Evolutionary conservation across 2,329 filamentous ascomycete genomes (phyloP).

Genomic region (Fusarium sp.): DNA sequence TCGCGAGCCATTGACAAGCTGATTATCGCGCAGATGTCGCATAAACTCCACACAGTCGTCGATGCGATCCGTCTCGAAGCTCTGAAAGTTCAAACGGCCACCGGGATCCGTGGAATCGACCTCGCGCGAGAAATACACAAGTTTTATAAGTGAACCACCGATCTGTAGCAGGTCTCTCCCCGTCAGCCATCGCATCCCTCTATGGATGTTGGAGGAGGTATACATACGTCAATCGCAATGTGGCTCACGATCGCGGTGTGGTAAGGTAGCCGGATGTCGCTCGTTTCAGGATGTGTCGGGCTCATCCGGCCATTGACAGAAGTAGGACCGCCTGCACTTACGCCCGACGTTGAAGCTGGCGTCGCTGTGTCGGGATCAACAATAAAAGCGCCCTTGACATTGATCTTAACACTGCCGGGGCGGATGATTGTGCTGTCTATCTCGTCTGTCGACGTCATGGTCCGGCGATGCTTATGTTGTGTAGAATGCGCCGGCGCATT

Average conservation of each 20-base stretch:
- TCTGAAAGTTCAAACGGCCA: conserved; percentile 93
- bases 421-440: conserved; percentile 72
- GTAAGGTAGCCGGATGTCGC: conserved; percentile 95
- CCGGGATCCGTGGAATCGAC: conserved; percentile 82
- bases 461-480: conserved; percentile 46
- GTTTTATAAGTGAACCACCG: conserved; percentile 93
- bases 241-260: conserved; percentile 96
- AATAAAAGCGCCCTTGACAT: conserved; percentile 96
- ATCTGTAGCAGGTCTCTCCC: conserved; percentile 69
- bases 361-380: conserved; percentile 81
- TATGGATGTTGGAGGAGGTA: conserved; percentile 23
- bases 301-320: conserved; percentile 60
- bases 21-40: conserved; percentile 84
- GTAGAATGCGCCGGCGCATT: conserved; percentile 26
- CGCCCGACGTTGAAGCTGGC: conserved; percentile 57
- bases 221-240: conserved; percentile 91
- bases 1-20: conserved; percentile 80
- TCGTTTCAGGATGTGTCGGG: conserved; percentile 75
- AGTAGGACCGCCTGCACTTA: conserved; percentile 39
- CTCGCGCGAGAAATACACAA: conserved; percentile 97
- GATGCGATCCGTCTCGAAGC: conserved; percentile 95
- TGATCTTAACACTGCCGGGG: conserved; percentile 86
- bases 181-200: conserved; percentile 32
- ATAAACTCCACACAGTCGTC: conserved; percentile 95
- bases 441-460: conserved; percentile 66